These are phyloP conservation scores for Paramyrothecium sp. DNA, from an alignment of 2,329 filamentous ascomycete genomes.

Conservation along the genomic window DNA sequence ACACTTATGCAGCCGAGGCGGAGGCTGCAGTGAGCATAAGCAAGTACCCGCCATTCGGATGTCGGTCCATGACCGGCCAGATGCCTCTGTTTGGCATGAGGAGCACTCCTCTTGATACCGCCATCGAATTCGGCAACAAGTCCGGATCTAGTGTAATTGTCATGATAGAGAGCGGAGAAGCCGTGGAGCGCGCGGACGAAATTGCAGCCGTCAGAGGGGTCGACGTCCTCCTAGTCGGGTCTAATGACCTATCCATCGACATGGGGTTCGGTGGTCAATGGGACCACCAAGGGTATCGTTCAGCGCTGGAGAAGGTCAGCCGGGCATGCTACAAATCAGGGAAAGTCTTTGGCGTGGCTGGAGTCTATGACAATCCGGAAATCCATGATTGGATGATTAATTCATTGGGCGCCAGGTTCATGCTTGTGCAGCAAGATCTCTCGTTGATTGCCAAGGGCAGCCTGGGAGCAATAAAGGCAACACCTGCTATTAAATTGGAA, in stretches of 20 bases:
- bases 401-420: slow-evolving; percentile 8
- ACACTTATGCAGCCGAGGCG: slow-evolving; percentile 34
- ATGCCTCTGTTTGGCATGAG: slow-evolving; percentile 18
- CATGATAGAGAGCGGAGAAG: slow-evolving; percentile 24
- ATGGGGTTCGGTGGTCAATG: slow-evolving; percentile 10
- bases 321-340: slow-evolving; percentile 3
- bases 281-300: slow-evolving; percentile 6
- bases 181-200: slow-evolving; percentile 19
- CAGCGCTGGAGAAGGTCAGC: slow-evolving; percentile 10
- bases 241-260: slow-evolving; percentile 23
- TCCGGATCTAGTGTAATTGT: slow-evolving; percentile 19
- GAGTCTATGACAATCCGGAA: slow-evolving; percentile 8
- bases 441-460: slow-evolving; percentile 9
- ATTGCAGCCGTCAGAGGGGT: slow-evolving; percentile 28
- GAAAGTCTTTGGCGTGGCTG: slow-evolving; percentile 12
- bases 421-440: slow-evolving; percentile 12
- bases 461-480: too few relatives aligned
- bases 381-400: slow-evolving; percentile 14
- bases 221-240: slow-evolving; percentile 28
- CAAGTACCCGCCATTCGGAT: slow-evolving; percentile 21
- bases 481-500: too few relatives aligned
- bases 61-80: slow-evolving; percentile 20
- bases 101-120: slow-evolving; percentile 5
- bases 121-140: slow-evolving; percentile 17
- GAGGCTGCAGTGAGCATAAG: slow-evolving; percentile 37